phyloP scores from a whole-genome alignment of 75 land plant genomes.

The Sequoia sempervirens region DNA sequence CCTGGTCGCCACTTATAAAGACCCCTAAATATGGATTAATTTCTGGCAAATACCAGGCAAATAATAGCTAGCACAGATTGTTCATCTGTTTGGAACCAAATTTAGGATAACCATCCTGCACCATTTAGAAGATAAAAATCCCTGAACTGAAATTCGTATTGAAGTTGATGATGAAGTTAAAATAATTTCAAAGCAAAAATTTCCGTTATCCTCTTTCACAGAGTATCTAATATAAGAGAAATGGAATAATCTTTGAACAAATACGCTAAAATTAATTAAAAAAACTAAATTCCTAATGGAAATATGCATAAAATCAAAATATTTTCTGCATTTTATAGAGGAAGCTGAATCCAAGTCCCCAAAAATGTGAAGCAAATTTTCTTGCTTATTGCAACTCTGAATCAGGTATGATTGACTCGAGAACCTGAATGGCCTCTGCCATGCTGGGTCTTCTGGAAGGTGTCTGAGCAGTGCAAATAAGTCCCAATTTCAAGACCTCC shows the following conservation, averaged over 20 bases:
- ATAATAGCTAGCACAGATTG: no score
- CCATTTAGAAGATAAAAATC: no score
- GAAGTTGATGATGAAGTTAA: no score
- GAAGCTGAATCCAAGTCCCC: not conserved
- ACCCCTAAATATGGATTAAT: no score
- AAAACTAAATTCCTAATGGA: not conserved
- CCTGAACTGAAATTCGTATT: no score
- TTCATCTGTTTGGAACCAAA: no score
- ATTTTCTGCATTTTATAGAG: not conserved
- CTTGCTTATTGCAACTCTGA: constrained; percentile 15
- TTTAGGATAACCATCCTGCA: no score
- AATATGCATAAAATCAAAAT: not conserved
- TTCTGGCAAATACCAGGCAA: no score
- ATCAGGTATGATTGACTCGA: constrained; percentile 67
- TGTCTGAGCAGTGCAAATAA: constrained; percentile 76
- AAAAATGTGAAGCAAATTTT: not conserved
- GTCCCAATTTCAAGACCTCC: constrained; percentile 84
- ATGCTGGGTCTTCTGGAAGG: constrained; percentile 88
- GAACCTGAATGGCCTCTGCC: constrained; percentile 91
- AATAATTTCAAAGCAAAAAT: not conserved
- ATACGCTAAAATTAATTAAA: not conserved
- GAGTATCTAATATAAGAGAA: not conserved
- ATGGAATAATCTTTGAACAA: not conserved
- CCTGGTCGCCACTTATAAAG: no score
- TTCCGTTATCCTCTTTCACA: not conserved